Conservation (phyloP, 805 yeast genomes). For the Wickerhamiella kurtzmanii region DNA sequence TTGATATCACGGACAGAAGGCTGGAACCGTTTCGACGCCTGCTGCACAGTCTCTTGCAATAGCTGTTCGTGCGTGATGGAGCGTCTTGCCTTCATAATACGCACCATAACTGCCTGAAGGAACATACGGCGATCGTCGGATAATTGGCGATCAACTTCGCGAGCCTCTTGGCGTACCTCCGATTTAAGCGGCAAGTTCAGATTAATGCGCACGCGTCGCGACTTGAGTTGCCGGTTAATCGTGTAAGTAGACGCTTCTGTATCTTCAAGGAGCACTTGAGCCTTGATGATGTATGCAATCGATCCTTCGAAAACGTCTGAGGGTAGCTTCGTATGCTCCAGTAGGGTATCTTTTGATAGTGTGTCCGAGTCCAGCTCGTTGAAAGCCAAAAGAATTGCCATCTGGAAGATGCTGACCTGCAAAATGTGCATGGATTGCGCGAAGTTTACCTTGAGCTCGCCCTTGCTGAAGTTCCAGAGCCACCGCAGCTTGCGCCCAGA, state of each 20-base stretch:
- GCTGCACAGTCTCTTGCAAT: constrained; percentile 78
- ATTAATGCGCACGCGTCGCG: constrained; percentile 72
- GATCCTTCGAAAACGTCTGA: constrained; percentile 58
- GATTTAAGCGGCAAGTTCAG: constrained; percentile 44
- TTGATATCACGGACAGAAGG: constrained; percentile 81
- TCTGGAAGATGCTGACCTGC: constrained; percentile 72
- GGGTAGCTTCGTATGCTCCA: constrained; percentile 55
- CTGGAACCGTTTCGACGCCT: constrained; percentile 66
- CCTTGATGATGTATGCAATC: constrained; percentile 64
- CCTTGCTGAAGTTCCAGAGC: constrained; percentile 91
- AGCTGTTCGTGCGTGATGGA: constrained; percentile 62
- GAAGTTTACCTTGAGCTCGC: constrained; percentile 78
- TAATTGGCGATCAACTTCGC: constrained; percentile 64
- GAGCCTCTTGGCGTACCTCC: constrained; percentile 56
- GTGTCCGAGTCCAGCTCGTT: constrained; percentile 43
- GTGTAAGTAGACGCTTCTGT: constrained; percentile 57
- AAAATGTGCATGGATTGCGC: constrained; percentile 60
- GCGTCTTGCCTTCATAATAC: constrained; percentile 92
- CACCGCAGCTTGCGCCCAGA: constrained; percentile 82
- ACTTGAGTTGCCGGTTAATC: constrained; percentile 68
- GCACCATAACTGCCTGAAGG: constrained; percentile 84
- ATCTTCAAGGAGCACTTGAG: constrained; percentile 53
- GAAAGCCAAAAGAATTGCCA: constrained; percentile 74
- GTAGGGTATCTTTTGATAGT: constrained; percentile 46
- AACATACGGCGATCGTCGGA: constrained; percentile 76